Percentiles rank a stretch among this genome's conserved stretches.
phyloP scores from a whole-genome alignment of 2,329 filamentous ascomycete species.

The Bretziella fagacearum region DNA sequence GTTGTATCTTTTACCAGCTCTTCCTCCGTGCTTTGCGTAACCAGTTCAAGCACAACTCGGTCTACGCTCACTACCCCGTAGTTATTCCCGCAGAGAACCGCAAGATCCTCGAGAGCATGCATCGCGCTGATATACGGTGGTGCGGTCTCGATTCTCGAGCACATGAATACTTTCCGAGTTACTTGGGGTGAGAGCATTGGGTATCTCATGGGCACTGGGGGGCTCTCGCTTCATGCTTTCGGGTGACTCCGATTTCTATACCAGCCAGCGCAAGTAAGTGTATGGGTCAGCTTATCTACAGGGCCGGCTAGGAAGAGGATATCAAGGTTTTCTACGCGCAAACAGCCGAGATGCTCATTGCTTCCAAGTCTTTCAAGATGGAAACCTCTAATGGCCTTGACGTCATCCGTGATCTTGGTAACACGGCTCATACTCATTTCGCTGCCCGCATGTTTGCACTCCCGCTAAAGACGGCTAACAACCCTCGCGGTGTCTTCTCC shows the following conservation, averaged over 20 bases:
- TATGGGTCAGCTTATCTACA: slow-evolving; percentile 41
- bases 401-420: slow-evolving; percentile 52
- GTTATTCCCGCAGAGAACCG: slow-evolving; percentile 53
- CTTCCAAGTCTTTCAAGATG: slow-evolving; percentile 45
- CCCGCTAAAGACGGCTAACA: slow-evolving; percentile 45
- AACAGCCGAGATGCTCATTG: slow-evolving; percentile 43
- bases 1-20: slow-evolving; percentile 72
- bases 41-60: slow-evolving; percentile 59
- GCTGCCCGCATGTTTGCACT: slow-evolving; percentile 46
- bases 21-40: slow-evolving; percentile 60
- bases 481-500: slow-evolving; percentile 40
- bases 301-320: slow-evolving; percentile 42
- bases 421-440: slow-evolving; percentile 48
- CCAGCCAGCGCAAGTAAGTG: slow-evolving; percentile 34
- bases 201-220: slow-evolving; percentile 40
- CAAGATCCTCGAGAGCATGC: slow-evolving; percentile 50
- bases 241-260: slow-evolving; percentile 31
- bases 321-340: slow-evolving; percentile 51
- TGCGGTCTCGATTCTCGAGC: slow-evolving; percentile 43
- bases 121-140: slow-evolving; percentile 45
- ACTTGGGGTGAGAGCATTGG: slow-evolving; percentile 47
- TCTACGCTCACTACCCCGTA: slow-evolving; percentile 70
- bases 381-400: slow-evolving; percentile 41
- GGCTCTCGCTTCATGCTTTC: slow-evolving; percentile 40
- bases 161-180: slow-evolving; percentile 44